A percentile compares a stretch with the other conserved stretches of the same genome.
These are phyloP conservation scores for Saccharomyces jurei DNA, from an alignment of 805 yeast species.

Conservation along the genomic window DNA sequence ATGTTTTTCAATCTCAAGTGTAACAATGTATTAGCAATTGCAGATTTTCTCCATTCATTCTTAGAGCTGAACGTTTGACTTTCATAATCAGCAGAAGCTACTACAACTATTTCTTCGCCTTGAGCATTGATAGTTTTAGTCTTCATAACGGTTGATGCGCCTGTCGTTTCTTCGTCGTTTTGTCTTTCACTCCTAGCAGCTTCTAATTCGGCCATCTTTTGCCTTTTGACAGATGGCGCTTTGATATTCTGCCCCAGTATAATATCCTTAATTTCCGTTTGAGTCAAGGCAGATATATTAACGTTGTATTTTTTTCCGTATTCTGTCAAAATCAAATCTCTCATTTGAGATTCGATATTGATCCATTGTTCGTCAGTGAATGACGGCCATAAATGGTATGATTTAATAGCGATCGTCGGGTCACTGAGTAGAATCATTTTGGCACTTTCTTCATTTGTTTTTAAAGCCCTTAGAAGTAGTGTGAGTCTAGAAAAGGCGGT, in stretches of 20 bases:
- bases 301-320: slow-evolving; percentile 81
- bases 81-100: slow-evolving; percentile 84
- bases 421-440: slow-evolving; percentile 72
- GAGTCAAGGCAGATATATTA: slow-evolving; percentile 79
- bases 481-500: slow-evolving; percentile 90
- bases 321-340: slow-evolving; percentile 80
- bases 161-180: slow-evolving; percentile 33
- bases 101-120: slow-evolving; percentile 93
- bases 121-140: slow-evolving; percentile 83
- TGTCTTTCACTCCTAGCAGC: slow-evolving; percentile 36
- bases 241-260: slow-evolving; percentile 89
- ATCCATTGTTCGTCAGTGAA: slow-evolving; percentile 87
- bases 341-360: slow-evolving; percentile 74
- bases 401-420: slow-evolving; percentile 55
- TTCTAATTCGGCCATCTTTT: slow-evolving; percentile 72
- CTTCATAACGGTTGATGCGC: slow-evolving; percentile 66
- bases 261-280: slow-evolving; percentile 86
- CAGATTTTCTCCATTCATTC: slow-evolving; percentile 86
- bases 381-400: slow-evolving; percentile 91
- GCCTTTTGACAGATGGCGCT: slow-evolving; percentile 83
- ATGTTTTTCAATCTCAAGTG: slow-evolving; percentile 69
- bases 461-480: slow-evolving; percentile 72
- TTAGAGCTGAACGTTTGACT: slow-evolving; percentile 74
- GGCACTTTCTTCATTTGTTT: slow-evolving; percentile 68
- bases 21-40: slow-evolving; percentile 67